A percentile compares a stretch with the other conserved stretches of the same genome.
These are phyloP conservation scores for Annona squamosa DNA, from an alignment of 164 flowering plant genomes.

Conservation along the genomic window DNA sequence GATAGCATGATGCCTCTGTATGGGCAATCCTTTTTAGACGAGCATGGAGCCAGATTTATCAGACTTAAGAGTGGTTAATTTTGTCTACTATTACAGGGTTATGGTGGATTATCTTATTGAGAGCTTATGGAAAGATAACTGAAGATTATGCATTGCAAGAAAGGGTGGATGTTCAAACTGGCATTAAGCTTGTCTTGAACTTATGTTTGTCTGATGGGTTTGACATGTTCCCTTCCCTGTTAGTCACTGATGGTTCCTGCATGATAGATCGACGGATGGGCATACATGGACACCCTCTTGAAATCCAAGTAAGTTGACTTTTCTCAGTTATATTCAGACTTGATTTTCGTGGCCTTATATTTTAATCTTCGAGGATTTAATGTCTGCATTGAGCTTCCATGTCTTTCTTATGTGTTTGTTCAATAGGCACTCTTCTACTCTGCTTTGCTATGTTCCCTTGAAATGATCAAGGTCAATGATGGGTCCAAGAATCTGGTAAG, in stretches of 20 bases:
- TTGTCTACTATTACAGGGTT: conserved; percentile 37
- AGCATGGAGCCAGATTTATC: background rate
- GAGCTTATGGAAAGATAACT: conserved; percentile 85
- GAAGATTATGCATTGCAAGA: conserved; percentile 79
- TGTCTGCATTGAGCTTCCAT: background rate
- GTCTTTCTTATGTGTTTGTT: background rate
- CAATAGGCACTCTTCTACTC: conserved; percentile 74
- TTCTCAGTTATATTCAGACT: background rate
- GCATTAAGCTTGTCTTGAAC: conserved; percentile 66
- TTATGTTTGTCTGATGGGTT: conserved; percentile 83
- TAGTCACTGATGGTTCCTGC: conserved; percentile 94
- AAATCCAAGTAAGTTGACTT: conserved; percentile 57
- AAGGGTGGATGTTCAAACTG: conserved; percentile 88
- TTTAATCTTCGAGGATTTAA: background rate
- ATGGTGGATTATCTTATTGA: conserved; percentile 91
- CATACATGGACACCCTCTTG: conserved; percentile 94
- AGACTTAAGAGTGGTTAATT: background rate
- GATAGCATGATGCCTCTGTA: background rate
- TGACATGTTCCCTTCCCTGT: conserved; percentile 87
- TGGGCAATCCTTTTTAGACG: background rate
- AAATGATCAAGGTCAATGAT: conserved; percentile 64
- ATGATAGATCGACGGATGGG: conserved; percentile 97
- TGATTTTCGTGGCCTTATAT: background rate
- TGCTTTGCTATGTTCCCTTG: conserved; percentile 71
- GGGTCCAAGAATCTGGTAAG: conserved; percentile 56